These are phyloP conservation scores for Shiraia sp. DNA, from an alignment of 2,329 filamentous ascomycete genomes.

Conservation along the genomic window DNA sequence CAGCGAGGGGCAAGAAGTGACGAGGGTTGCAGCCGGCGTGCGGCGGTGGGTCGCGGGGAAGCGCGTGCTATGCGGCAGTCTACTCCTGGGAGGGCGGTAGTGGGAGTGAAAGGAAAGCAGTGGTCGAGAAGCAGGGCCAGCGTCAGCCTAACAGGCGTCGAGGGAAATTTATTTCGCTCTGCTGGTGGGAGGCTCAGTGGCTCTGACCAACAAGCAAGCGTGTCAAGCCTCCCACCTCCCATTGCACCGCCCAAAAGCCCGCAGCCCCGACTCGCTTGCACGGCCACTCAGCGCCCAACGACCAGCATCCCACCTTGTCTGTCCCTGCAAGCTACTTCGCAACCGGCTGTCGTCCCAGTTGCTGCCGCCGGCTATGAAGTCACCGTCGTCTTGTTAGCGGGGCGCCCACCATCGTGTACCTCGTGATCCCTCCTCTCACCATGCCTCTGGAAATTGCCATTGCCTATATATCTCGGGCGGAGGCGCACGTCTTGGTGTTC, in stretches of 20 bases:
- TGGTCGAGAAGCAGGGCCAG: too few species aligned
- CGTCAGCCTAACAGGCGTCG: conserved; percentile 5
- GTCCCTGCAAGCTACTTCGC: too few species aligned
- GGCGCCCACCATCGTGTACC: background rate
- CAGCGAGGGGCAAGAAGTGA: conserved; percentile 19
- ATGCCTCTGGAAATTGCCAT: conserved; percentile 8
- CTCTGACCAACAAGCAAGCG: conserved; percentile 6
- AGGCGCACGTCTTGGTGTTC: too few species aligned
- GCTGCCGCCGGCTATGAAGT: too few species aligned
- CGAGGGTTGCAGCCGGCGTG: conserved; percentile 17
- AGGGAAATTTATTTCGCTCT: conserved; percentile 11
- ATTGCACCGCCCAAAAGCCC: background rate
- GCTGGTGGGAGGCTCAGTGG: conserved; percentile 1
- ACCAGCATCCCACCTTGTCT: background rate
- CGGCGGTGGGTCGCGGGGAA: conserved; percentile 14
- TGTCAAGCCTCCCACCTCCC: too few species aligned
- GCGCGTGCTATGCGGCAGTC: conserved; percentile 11
- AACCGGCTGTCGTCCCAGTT: too few species aligned
- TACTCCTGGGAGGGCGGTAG: background rate
- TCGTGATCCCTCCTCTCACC: conserved; percentile 6
- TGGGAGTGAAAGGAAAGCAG: background rate
- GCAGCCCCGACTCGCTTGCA: conserved; percentile 16
- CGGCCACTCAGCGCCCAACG: conserved; percentile 18
- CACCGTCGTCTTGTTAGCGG: too few species aligned
- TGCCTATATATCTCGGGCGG: too few species aligned